Evolutionary conservation across 2,329 filamentous ascomycete genomes (phyloP).

Genomic region (Myriangium duriaei): DNA sequence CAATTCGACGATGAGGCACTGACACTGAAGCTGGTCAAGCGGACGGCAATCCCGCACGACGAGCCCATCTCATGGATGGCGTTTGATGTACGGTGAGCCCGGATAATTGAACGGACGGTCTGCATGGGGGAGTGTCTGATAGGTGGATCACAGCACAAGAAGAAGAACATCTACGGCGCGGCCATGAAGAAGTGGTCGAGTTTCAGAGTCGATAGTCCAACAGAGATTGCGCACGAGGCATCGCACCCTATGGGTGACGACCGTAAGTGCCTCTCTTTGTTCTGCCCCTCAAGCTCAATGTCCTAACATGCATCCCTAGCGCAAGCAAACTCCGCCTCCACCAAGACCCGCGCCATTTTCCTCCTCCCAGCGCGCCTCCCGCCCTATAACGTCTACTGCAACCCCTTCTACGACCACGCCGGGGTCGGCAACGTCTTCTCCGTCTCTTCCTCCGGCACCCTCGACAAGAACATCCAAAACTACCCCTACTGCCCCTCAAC

Average conservation of each 20-base stretch:
- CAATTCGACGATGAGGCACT: conserved; percentile 74
- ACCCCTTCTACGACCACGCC: conserved; percentile 80
- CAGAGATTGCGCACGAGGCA: conserved; percentile 60
- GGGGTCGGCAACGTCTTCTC: conserved; percentile 69
- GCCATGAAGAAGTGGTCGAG: conserved; percentile 92
- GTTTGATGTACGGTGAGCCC: conserved; percentile 53
- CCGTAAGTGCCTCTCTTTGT: conserved; percentile 43
- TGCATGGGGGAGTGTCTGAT: too few relatives aligned
- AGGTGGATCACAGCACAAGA: conserved; percentile 61
- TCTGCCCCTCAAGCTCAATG: conserved; percentile 26
- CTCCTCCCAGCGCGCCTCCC: conserved; percentile 65
- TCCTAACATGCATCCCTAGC: conserved; percentile 38
- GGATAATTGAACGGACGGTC: too few relatives aligned
- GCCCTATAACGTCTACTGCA: conserved; percentile 75
- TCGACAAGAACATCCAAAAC: conserved; percentile 56
- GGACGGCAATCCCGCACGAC: conserved; percentile 66
- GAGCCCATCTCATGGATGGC: conserved; percentile 93
- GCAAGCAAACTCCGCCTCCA: conserved; percentile 53
- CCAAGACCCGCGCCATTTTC: conserved; percentile 83
- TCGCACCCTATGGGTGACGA: conserved; percentile 67
- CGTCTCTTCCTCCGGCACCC: conserved; percentile 43
- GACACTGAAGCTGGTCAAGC: conserved; percentile 62
- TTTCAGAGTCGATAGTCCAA: conserved; percentile 62
- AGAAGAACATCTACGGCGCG: conserved; percentile 76
- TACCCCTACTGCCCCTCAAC: conserved; percentile 58